Conservation (phyloP, 139 green algal species). For the Pleodorina starrii region DNA sequence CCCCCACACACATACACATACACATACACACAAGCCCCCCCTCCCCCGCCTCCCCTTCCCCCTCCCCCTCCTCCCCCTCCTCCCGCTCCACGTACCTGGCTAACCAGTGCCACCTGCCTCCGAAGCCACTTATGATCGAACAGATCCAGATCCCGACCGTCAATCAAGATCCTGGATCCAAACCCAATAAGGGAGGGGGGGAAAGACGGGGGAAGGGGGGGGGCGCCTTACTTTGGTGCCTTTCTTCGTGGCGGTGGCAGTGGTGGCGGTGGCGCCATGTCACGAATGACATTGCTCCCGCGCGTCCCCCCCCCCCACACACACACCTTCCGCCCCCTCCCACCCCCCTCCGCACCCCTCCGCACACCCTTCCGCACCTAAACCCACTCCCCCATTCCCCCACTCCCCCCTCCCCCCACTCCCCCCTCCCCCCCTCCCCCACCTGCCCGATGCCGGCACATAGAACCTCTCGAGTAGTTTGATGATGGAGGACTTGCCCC, state of each 20-base stretch:
- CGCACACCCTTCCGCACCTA: background rate
- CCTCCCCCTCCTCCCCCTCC: too few species aligned
- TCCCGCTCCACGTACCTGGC: background rate
- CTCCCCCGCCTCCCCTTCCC: too few species aligned
- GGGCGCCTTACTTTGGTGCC: too few species aligned
- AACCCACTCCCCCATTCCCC: conserved; percentile 20
- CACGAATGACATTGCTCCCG: background rate
- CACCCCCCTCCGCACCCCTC: background rate
- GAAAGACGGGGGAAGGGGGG: too few species aligned
- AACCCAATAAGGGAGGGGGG: too few species aligned
- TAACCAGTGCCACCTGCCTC: conserved; percentile 59
- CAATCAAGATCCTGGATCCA: conserved; percentile 80
- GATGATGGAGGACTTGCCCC: conserved; percentile 92
- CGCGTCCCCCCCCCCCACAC: background rate
- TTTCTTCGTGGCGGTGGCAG: too few species aligned
- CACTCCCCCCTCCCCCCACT: background rate
- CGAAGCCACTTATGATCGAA: conserved; percentile 80
- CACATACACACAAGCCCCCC: background rate
- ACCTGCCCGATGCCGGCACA: conserved; percentile 60
- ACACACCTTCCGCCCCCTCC: background rate
- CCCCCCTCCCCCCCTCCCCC: background rate
- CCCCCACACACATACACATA: background rate
- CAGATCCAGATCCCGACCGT: conserved; percentile 78
- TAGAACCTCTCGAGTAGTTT: conserved; percentile 96
- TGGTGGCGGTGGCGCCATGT: too few species aligned